A percentile compares a stretch with the other conserved stretches of the same genome.
Conservation (phyloP, 2,329 filamentous ascomycete species). For the Ceratocystis papillata region DNA sequence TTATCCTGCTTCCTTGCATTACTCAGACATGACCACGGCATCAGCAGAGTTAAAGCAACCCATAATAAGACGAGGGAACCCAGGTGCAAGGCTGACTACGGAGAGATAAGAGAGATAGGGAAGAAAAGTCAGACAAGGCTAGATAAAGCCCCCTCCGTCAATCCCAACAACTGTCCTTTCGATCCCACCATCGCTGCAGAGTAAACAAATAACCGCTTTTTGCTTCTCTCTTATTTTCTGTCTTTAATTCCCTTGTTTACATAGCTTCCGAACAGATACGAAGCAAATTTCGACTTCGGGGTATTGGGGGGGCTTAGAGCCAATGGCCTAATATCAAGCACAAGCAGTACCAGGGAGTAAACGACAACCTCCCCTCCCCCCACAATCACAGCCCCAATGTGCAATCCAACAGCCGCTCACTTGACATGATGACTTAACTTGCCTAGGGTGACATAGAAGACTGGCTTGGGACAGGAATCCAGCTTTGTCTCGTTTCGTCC, state of each 20-base stretch:
- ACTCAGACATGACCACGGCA: background rate
- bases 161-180: constrained; percentile 4
- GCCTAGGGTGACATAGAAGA: background rate
- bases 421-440: background rate
- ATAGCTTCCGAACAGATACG: background rate
- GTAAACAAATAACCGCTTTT: background rate
- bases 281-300: background rate
- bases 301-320: background rate
- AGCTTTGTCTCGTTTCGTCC: no score
- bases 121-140: background rate
- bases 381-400: background rate
- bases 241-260: background rate
- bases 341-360: background rate
- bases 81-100: background rate
- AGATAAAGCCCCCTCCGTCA: background rate
- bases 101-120: background rate
- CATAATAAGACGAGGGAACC: no score
- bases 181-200: background rate
- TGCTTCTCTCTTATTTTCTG: background rate
- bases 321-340: background rate
- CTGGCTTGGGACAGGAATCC: no score
- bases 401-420: background rate
- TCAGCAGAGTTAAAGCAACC: background rate
- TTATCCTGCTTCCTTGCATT: constrained; percentile 3
- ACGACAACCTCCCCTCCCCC: background rate